Evolutionary conservation across 2,329 filamentous ascomycete genomes (phyloP).

Genomic region (Trichoderma polysporum): DNA sequence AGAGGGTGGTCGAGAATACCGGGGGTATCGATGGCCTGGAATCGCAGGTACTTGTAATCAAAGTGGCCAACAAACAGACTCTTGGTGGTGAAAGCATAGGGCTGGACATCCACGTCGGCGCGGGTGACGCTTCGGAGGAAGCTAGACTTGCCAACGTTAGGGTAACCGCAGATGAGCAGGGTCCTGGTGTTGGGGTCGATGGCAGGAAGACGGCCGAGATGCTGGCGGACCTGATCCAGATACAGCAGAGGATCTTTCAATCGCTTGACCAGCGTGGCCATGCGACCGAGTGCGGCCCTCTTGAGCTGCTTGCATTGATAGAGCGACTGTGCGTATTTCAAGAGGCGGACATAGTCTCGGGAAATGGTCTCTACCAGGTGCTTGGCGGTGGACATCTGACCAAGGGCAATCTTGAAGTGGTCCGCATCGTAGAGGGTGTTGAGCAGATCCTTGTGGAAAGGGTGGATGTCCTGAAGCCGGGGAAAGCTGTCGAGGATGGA

Average conservation of each 20-base stretch:
- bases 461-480: conserved; percentile 88
- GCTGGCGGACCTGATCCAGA: conserved; percentile 87
- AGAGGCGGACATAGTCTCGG: conserved; percentile 88
- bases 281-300: conserved; percentile 90
- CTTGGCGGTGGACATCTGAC: conserved; percentile 93
- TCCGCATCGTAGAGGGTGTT: conserved; percentile 99
- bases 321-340: conserved; percentile 91
- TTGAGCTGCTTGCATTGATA: conserved; percentile 99
- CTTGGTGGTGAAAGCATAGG: conserved; percentile 98
- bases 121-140: conserved; percentile 90
- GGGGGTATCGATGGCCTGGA: conserved; percentile 90
- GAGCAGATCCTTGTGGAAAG: conserved; percentile 79
- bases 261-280: conserved; percentile 95
- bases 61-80: conserved; percentile 96
- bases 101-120: conserved; percentile 95
- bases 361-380: conserved; percentile 94
- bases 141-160: conserved; percentile 95
- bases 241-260: conserved; percentile 94
- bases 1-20: conserved; percentile 96
- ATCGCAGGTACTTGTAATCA: conserved; percentile 72
- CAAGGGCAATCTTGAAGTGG: conserved; percentile 94
- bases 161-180: conserved; percentile 93
- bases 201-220: conserved; percentile 93
- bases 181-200: conserved; percentile 98
- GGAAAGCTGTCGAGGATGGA: conserved; percentile 92